A percentile compares a stretch with the other conserved stretches of the same genome.
Evolutionary conservation across 345 rosid species (phyloP).

Genomic region (Pseudoturritis turrita): DNA sequence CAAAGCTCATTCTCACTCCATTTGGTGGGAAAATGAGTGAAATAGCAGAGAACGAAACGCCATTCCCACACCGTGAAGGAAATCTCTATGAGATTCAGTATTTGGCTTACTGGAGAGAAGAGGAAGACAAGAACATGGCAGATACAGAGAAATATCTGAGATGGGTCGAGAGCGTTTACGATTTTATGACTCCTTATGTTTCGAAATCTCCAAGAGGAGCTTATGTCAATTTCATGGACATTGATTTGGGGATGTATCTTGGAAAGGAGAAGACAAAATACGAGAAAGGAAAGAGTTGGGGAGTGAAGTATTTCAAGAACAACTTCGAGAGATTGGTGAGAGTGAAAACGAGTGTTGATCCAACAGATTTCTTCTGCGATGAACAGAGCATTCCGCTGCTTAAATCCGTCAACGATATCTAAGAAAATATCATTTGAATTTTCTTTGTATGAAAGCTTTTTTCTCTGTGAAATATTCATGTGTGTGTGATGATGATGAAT

Average conservation of each 20-base stretch:
- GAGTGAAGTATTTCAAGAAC: slow-evolving; percentile 38
- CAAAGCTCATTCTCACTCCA: slow-evolving; percentile 40
- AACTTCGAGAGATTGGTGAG: slow-evolving; percentile 32
- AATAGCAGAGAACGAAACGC: slow-evolving; percentile 31
- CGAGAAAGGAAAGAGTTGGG: slow-evolving; percentile 36
- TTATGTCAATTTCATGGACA: slow-evolving; percentile 44
- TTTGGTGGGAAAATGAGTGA: slow-evolving; percentile 60
- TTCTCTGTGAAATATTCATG: neutral
- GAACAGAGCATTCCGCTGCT: neutral
- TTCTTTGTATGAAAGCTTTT: neutral
- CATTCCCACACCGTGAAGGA: slow-evolving; percentile 56
- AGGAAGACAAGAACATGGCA: slow-evolving; percentile 11
- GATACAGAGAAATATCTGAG: slow-evolving; percentile 15
- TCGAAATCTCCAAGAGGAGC: slow-evolving; percentile 58
- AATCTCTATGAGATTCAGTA: slow-evolving; percentile 44
- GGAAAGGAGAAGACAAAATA: slow-evolving; percentile 14
- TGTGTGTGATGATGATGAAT: neutral
- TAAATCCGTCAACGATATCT: neutral
- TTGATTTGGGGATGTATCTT: slow-evolving; percentile 38
- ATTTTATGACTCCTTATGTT: slow-evolving; percentile 50
- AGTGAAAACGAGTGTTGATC: neutral
- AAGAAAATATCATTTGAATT: neutral
- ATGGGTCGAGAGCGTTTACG: slow-evolving; percentile 33
- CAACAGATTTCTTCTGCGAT: neutral
- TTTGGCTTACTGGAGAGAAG: slow-evolving; percentile 32